A percentile compares a stretch with the other conserved stretches of the same genome.
Evolutionary conservation across 805 yeast species (phyloP).

Genomic region (Hanseniaspora meyeri): DNA sequence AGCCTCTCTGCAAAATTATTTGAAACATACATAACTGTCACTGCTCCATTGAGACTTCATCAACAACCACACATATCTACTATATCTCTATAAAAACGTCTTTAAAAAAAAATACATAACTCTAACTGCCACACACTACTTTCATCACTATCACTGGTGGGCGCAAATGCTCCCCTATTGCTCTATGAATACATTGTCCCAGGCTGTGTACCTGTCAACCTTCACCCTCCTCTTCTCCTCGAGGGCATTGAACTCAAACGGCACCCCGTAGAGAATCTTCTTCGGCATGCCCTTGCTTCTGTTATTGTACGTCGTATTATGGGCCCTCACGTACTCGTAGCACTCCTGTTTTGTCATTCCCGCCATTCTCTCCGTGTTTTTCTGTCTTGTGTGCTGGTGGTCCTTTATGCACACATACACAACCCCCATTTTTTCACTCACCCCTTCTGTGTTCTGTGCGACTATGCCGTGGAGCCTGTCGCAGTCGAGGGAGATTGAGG

Average conservation of each 20-base stretch:
- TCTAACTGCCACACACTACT: too few species aligned
- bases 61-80: too few species aligned
- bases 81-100: too few species aligned
- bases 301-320: conserved; percentile 2
- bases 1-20: too few species aligned
- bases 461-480: conserved; percentile 24
- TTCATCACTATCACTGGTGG: too few species aligned
- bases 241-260: conserved; percentile 13
- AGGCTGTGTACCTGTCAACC: conserved; percentile 15
- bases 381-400: conserved; percentile 18
- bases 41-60: too few species aligned
- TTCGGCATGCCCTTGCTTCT: conserved; percentile 1
- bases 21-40: too few species aligned
- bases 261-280: neutral
- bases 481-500: conserved; percentile 23
- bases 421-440: conserved; percentile 22
- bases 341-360: too few species aligned
- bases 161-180: too few species aligned
- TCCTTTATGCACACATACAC: conserved; percentile 21
- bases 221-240: conserved; percentile 18
- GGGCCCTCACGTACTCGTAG: neutral
- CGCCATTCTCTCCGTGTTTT: too few species aligned
- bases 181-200: conserved; percentile 13
- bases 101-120: too few species aligned
- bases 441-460: conserved; percentile 19